Evolutionary conservation across 768 basidiomycete genomes (phyloP), one percentile per base, ranked within the genome.

Genomic region (Auricularia heimuer): DNA sequence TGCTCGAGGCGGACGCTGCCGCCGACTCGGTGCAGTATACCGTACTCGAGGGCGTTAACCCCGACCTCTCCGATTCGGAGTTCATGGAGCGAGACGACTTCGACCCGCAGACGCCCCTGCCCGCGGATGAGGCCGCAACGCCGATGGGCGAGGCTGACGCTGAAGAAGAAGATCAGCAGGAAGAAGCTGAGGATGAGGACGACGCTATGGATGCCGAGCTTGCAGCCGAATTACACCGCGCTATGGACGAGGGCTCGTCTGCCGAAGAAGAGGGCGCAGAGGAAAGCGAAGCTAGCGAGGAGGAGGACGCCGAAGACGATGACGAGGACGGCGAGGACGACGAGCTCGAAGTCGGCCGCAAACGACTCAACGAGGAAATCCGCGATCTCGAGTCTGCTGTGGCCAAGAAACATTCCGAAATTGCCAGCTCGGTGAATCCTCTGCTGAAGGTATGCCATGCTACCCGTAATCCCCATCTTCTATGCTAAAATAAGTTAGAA

Each of bases 131-230:
- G 3, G 89, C 89, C 66, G 75, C 79, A 47, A 88, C 87, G 0
- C 84, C 83, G 2, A 66, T 65, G 12, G 73, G 77, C 2, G 87
- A 79, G 8, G 86, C 82, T 2, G 82, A 78, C 16, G 89, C 82
- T 36, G 83, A 80, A 6, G 83, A 81, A 7, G 83, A 84, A 3
- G 85, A 82, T 0, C 86, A 82, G n/a, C 78, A 77, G 2, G 83
- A 80, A 16, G 88, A 85, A 54, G 82, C 74, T 0, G 77, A 72
- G 16, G 72, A 71, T 12, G 74, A 72, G 1, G 90, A 91, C 34
- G 90, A 88, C 3, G 92, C 91, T 64, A 90, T 92, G 58, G 92
- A 94, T 70, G 90, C 89, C 71, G 93, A 93, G 70, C 80, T 94
- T 16, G 93, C 92, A 3, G 91, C 90, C 3, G 91, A 94, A 74